Conservation (phyloP, 2,329 filamentous ascomycete species). For the Huntiella moniliformis region DNA sequence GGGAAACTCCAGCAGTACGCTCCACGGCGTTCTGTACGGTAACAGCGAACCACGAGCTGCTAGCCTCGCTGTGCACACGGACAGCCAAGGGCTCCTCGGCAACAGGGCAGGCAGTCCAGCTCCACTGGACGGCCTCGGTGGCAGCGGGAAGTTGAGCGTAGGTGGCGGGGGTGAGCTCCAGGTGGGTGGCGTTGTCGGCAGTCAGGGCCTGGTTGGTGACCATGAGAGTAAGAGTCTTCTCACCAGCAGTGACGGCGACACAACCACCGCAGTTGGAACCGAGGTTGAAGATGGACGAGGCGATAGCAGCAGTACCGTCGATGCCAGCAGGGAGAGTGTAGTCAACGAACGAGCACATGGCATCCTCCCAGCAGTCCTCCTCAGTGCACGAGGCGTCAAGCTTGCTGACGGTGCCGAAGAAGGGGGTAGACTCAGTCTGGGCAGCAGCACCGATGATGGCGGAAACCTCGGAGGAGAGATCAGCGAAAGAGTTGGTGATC, state of each 20-base stretch:
- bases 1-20: constrained; percentile 12
- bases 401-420: constrained; percentile 6
- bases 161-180: constrained; percentile 10
- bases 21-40: constrained; percentile 13
- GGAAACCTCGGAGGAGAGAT: background rate
- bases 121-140: constrained; percentile 5
- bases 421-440: constrained; percentile 5
- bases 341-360: constrained; percentile 7
- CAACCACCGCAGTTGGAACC: constrained; percentile 12
- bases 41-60: constrained; percentile 13
- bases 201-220: constrained; percentile 7
- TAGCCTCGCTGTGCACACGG: constrained; percentile 13
- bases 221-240: constrained; percentile 9
- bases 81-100: constrained; percentile 11
- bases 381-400: constrained; percentile 3
- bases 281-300: constrained; percentile 10
- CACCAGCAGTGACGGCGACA: constrained; percentile 7
- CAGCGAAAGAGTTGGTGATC: background rate
- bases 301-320: constrained; percentile 6
- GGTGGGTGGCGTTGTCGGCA: constrained; percentile 10
- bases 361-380: constrained; percentile 3
- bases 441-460: constrained; percentile 1
- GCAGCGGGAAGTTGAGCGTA: constrained; percentile 7
- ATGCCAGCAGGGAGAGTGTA: constrained; percentile 6
- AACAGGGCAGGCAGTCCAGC: constrained; percentile 10